These are phyloP conservation scores for Aspergillus chevalieri DNA, from an alignment of 2,329 filamentous ascomycete species.

Conservation along the genomic window DNA sequence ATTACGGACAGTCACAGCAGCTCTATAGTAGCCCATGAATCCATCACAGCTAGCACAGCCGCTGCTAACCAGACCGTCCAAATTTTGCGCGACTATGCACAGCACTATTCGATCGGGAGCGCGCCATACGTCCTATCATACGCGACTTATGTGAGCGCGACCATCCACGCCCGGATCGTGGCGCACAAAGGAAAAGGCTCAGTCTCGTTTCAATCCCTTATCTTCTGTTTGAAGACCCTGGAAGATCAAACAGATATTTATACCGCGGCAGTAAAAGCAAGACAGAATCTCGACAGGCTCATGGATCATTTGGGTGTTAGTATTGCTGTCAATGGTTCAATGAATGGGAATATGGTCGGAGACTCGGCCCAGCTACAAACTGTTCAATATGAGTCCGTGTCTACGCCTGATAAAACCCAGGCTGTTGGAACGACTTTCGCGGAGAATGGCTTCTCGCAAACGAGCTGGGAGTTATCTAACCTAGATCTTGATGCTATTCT, in stretches of 20 bases:
- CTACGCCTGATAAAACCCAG: neutral
- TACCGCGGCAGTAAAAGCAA: slow-evolving; percentile 18
- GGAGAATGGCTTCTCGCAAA: slow-evolving; percentile 5
- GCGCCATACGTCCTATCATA: slow-evolving; percentile 48
- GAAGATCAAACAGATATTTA: slow-evolving; percentile 15
- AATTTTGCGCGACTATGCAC: slow-evolving; percentile 30
- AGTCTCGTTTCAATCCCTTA: slow-evolving; percentile 21
- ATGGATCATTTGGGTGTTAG: slow-evolving; percentile 13
- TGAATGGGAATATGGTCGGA: neutral
- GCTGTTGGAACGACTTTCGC: slow-evolving; percentile 3
- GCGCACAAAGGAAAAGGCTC: slow-evolving; percentile 19
- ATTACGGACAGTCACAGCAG: slow-evolving; percentile 19
- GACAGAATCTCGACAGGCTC: slow-evolving; percentile 15
- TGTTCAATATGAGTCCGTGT: neutral
- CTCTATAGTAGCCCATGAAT: slow-evolving; percentile 17
- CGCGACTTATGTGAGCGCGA: slow-evolving; percentile 51
- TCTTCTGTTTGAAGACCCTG: slow-evolving; percentile 15
- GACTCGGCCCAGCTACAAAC: too few relatives aligned
- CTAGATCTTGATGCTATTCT: slow-evolving; percentile 23
- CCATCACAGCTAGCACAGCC: slow-evolving; percentile 26
- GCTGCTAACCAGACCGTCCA: slow-evolving; percentile 33
- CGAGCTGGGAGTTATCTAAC: slow-evolving; percentile 17
- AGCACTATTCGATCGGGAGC: slow-evolving; percentile 36
- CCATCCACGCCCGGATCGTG: slow-evolving; percentile 48
- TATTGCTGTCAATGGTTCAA: slow-evolving; percentile 1